Conservation (phyloP, 2,329 filamentous ascomycete species). For the Elsinoe ampelina region DNA sequence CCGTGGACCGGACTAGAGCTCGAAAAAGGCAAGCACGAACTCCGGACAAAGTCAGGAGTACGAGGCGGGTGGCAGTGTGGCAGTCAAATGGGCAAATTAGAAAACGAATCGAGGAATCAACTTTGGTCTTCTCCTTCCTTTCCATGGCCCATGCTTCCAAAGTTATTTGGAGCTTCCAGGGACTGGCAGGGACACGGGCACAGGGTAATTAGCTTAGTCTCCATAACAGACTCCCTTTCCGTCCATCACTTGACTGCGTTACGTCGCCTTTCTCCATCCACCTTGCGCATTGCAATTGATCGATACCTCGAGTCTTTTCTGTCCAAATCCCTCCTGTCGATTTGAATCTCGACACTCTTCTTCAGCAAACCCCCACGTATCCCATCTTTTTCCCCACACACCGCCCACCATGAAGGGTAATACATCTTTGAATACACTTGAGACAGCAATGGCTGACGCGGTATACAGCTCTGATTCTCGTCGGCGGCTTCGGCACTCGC, state of each 20-base stretch:
- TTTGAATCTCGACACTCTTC: background rate
- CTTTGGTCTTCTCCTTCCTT: background rate
- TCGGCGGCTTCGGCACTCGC: slow-evolving; percentile 97
- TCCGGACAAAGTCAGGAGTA: background rate
- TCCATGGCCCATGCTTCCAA: background rate
- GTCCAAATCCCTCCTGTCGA: background rate
- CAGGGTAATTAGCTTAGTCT: background rate
- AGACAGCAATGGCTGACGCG: slow-evolving; percentile 16
- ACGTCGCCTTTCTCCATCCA: slow-evolving; percentile 1
- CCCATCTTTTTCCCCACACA: background rate
- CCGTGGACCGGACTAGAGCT: background rate
- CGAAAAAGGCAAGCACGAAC: slow-evolving; percentile 2
- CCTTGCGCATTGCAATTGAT: slow-evolving; percentile 6
- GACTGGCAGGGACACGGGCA: slow-evolving; percentile 10
- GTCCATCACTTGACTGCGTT: background rate
- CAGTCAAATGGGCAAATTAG: background rate
- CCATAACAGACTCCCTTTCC: slow-evolving; percentile 3
- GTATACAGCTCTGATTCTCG: slow-evolving; percentile 83
- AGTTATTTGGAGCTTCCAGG: slow-evolving; percentile 8
- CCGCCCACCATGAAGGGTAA: slow-evolving; percentile 9
- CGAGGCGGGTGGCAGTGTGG: slow-evolving; percentile 5
- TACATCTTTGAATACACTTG: background rate
- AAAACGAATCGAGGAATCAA: background rate
- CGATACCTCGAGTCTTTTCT: background rate
- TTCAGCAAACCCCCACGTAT: background rate